A percentile compares a stretch with the other conserved stretches of the same genome.
Evolutionary conservation across 345 rosid genomes (phyloP).

Genomic region (Tarenaya hassleriana): DNA sequence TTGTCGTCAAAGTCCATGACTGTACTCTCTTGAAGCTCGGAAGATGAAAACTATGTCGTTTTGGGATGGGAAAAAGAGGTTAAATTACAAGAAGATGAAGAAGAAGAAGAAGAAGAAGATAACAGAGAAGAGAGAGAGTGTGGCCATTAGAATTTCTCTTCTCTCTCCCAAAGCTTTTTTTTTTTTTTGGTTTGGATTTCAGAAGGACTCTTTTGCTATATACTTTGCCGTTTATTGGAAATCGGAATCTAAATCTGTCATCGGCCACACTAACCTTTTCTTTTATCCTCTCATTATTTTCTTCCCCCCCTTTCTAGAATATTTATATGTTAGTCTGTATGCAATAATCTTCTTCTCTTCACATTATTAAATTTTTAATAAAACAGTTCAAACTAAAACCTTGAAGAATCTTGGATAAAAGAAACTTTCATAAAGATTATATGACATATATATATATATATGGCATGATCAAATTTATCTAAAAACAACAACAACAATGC

Average conservation of each 20-base stretch:
- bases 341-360: no score
- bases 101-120: slow-evolving; percentile 22
- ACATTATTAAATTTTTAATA: no score
- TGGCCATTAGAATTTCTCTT: slow-evolving; percentile 30
- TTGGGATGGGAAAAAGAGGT: slow-evolving; percentile 2
- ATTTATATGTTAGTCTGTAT: not conserved
- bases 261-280: slow-evolving; percentile 30
- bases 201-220: not conserved
- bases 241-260: slow-evolving; percentile 29
- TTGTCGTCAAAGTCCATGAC: slow-evolving; percentile 52
- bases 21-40: slow-evolving; percentile 21
- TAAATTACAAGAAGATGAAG: slow-evolving; percentile 17
- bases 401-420: no score
- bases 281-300: slow-evolving; percentile 16
- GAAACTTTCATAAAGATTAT: no score
- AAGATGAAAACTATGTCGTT: slow-evolving; percentile 26
- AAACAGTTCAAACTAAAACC: no score
- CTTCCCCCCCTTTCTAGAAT: slow-evolving; percentile 11
- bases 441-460: no score
- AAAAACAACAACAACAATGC: no score
- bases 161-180: not conserved
- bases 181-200: not conserved
- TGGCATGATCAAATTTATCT: no score
- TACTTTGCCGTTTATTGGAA: slow-evolving; percentile 25
- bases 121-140: slow-evolving; percentile 32